These are phyloP conservation scores for Myriosclerotinia scirpicola DNA, from an alignment of 2,329 filamentous ascomycete genomes.

Conservation along the genomic window DNA sequence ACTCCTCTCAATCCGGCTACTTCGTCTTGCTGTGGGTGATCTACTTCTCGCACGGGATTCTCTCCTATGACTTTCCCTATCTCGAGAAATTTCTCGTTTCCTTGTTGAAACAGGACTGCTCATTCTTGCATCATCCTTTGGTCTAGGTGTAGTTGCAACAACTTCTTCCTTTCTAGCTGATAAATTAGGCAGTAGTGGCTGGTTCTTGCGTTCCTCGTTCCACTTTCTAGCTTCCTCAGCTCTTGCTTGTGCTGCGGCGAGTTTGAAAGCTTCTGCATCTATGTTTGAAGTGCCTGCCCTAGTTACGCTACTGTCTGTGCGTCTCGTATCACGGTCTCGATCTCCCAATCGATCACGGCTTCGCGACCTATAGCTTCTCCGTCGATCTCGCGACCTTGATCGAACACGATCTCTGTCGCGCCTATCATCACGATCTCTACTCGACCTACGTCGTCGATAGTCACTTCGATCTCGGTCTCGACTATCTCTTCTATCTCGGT, in stretches of 20 bases:
- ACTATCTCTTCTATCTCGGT: constrained; percentile 36
- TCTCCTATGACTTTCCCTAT: constrained; percentile 36
- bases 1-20: constrained; percentile 38
- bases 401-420: constrained; percentile 29
- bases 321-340: constrained; percentile 28
- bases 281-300: constrained; percentile 22
- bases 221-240: constrained; percentile 62
- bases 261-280: constrained; percentile 48
- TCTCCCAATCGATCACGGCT: constrained; percentile 34
- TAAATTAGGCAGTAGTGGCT: constrained; percentile 51
- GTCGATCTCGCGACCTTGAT: constrained; percentile 31
- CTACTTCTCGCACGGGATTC: constrained; percentile 40
- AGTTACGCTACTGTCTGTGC: constrained; percentile 22
- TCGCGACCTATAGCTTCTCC: constrained; percentile 33
- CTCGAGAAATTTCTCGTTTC: constrained; percentile 39
- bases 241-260: constrained; percentile 62
- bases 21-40: constrained; percentile 34
- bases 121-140: constrained; percentile 28
- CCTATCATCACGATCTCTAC: constrained; percentile 39
- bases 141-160: constrained; percentile 26
- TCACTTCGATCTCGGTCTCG: constrained; percentile 33
- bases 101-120: constrained; percentile 34
- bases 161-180: constrained; percentile 29
- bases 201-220: constrained; percentile 58
- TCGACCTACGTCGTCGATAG: constrained; percentile 35